These are phyloP conservation scores for Suhomyces bribrorum DNA, from an alignment of 1,139 yeast species.

Conservation along the genomic window DNA sequence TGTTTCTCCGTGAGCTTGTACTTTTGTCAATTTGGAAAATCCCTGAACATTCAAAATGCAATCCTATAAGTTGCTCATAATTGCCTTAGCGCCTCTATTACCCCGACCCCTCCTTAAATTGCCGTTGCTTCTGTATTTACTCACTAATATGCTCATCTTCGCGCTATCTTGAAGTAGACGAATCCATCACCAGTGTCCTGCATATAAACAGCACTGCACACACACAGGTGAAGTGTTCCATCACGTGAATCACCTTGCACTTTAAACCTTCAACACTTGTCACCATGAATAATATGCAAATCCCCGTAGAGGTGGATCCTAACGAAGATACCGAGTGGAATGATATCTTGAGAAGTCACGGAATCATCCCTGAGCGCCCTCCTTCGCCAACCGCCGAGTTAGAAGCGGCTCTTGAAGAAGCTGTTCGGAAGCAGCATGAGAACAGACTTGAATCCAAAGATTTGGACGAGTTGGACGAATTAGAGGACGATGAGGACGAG, in stretches of 20 bases:
- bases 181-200: neutral
- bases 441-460: conserved; percentile 74
- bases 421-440: conserved; percentile 71
- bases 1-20: neutral
- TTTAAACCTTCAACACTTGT: neutral
- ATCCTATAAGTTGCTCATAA: too few species aligned
- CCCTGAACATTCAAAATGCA: neutral
- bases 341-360: conserved; percentile 85
- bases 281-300: conserved; percentile 36
- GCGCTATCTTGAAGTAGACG: too few species aligned
- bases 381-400: conserved; percentile 86
- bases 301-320: conserved; percentile 90
- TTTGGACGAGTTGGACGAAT: conserved; percentile 75
- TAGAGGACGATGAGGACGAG: conserved; percentile 81
- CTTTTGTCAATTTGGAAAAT: too few species aligned
- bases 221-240: neutral
- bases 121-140: neutral
- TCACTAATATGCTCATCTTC: neutral
- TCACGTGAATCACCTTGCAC: neutral
- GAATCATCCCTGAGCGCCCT: conserved; percentile 88
- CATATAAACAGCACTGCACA: neutral
- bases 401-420: conserved; percentile 86
- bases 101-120: too few species aligned
- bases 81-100: neutral
- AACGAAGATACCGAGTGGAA: conserved; percentile 98